Base-by-base conservation (phyloP, 148 eudicot genomes). In the Rhododendron kiyosumense region DNA sequence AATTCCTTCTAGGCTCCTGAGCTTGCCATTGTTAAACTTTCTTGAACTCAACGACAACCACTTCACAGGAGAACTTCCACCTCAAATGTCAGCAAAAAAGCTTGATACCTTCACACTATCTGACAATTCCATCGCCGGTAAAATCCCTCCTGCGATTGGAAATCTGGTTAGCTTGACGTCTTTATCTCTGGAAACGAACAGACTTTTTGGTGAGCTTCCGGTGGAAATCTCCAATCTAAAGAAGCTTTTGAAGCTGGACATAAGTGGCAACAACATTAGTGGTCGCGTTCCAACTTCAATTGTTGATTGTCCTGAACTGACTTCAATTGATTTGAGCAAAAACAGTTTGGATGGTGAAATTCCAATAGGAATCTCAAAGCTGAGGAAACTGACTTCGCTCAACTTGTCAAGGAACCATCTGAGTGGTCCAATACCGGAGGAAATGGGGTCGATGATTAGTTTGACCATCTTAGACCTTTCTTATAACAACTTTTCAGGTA, bases 51-150 rank as follows among this genome's bases (percentile, higher is more conserved):
- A 85, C 71, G 80, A 90, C 15, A 93, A 93, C 84, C 77, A 85
- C 7, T 87, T 93, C 76, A 83, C 92, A 79, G 94, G 96, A 7
- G 90, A 87, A 52, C 82, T 93, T 52, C 96, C 96, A 7, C 17
- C 81, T 5, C 89, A 83, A 9, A 89, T 91, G 61, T 85, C 88
- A 1, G 86, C 88, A 24, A 84, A 85, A 17, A 46, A 52, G 61
- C 75, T 93, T 24, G 81, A 81, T 1, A 34, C 12, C 36, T 79
- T 93, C 12, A 82, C 87, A 3, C 15, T 93, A 18, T 92, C 91
- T 2, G 87, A 91, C 73, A 91, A 92, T 49, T 41, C 36, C 2
- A 83, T 93, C 63, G 10, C 88, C 74, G 95, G 95, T 5, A 51
- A 59, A 45, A 86, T 93, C 18, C 95, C 94, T 4, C 83, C 89